A percentile compares a stretch with the other conserved stretches of the same genome.
phyloP scores from a whole-genome alignment of 176 grass and related monocot species.

The Metroxylon sagu region DNA sequence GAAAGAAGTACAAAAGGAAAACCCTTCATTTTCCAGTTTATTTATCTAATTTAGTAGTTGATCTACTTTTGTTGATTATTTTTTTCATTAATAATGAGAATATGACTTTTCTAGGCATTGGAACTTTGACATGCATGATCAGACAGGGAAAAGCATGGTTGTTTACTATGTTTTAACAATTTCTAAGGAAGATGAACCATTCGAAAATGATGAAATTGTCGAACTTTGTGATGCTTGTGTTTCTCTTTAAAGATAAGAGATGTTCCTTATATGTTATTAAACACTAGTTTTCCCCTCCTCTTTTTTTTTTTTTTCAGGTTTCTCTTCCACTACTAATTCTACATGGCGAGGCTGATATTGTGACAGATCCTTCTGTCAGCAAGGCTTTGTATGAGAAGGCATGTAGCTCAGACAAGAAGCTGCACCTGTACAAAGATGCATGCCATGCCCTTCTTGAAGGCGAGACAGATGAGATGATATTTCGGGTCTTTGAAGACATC shows the following conservation, averaged over 20 bases:
- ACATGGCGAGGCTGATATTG: constrained; percentile 69
- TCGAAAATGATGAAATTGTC: too few species aligned
- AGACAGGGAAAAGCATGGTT: too few species aligned
- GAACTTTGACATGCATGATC: too few species aligned
- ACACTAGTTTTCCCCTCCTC: too few species aligned
- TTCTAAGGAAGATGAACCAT: too few species aligned
- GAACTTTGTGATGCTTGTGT: too few species aligned
- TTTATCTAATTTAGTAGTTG: background rate
- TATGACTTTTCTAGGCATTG: too few species aligned
- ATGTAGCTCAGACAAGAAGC: constrained; percentile 69
- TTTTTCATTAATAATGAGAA: too few species aligned
- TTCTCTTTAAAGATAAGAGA: too few species aligned
- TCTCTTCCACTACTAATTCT: constrained; percentile 79
- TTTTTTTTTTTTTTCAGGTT: constrained; percentile 33
- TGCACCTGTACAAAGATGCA: constrained; percentile 63
- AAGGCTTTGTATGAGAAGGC: constrained; percentile 90
- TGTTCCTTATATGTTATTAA: too few species aligned
- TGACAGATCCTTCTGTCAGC: constrained; percentile 81
- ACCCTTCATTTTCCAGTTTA: background rate
- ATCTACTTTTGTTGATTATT: too few species aligned
- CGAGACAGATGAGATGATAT: constrained; percentile 75
- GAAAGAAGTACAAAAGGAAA: constrained; percentile 40
- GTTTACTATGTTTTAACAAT: too few species aligned
- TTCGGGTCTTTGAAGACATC: constrained; percentile 69
- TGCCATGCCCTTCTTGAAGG: constrained; percentile 78